These are phyloP conservation scores for Dinochytrium kinnereticum DNA, from an alignment of 371 early-diverging fungal species.

Conservation along the genomic window DNA sequence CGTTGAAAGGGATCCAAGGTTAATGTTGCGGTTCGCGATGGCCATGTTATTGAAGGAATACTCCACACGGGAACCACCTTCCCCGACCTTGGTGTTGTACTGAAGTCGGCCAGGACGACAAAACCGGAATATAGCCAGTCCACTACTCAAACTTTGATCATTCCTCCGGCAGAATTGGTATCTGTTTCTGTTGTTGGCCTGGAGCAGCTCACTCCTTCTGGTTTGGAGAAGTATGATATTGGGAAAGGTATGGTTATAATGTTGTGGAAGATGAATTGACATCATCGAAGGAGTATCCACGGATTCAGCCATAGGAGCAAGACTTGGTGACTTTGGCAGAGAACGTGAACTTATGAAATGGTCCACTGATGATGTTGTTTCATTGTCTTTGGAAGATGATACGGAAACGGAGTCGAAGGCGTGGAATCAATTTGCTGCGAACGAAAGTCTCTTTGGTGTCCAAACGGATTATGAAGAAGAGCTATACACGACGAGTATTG, in stretches of 20 bases:
- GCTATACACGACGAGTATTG: slow-evolving; percentile 93
- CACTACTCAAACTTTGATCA: slow-evolving; percentile 59
- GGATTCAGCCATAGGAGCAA: slow-evolving; percentile 86
- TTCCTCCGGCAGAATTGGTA: slow-evolving; percentile 74
- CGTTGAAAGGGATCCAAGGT: slow-evolving; percentile 80
- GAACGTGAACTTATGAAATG: slow-evolving; percentile 89
- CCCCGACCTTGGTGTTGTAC: slow-evolving; percentile 77
- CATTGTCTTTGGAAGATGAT: slow-evolving; percentile 57
- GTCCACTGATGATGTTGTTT: slow-evolving; percentile 60
- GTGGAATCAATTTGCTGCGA: slow-evolving; percentile 99
- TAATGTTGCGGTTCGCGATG: slow-evolving; percentile 68
- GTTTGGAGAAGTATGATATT: neutral
- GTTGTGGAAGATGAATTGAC: neutral
- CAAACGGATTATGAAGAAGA: slow-evolving; percentile 95
- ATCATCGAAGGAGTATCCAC: slow-evolving; percentile 70
- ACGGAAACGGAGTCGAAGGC: slow-evolving; percentile 33
- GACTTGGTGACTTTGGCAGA: slow-evolving; percentile 57
- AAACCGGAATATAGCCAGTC: slow-evolving; percentile 24
- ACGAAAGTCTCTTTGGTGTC: slow-evolving; percentile 94
- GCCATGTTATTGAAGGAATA: slow-evolving; percentile 76
- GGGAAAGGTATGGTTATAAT: neutral
- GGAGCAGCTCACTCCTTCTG: neutral
- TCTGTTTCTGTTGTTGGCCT: slow-evolving; percentile 28
- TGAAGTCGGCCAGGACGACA: slow-evolving; percentile 63
- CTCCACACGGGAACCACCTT: slow-evolving; percentile 76